Percentiles rank a stretch among this genome's conserved stretches.
Conservation (phyloP, 345 rosid species). For the Brassica rapa region DNA sequence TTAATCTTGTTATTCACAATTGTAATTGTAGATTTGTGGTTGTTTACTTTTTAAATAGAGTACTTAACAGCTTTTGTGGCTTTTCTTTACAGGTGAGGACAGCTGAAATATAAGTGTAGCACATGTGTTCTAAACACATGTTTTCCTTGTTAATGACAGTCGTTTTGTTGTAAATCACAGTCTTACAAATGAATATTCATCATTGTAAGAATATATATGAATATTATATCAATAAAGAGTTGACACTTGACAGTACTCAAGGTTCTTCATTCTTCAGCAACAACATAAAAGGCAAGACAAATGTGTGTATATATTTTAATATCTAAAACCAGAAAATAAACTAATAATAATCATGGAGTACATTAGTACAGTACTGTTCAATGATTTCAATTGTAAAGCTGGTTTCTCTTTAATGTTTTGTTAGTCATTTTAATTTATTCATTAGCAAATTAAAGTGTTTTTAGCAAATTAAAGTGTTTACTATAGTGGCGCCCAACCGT, state of each 20-base stretch:
- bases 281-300: background rate
- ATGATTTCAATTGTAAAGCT: background rate
- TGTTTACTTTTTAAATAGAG: background rate
- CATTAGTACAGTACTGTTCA: conserved; percentile 1
- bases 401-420: conserved; percentile 1
- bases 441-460: background rate
- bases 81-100: background rate
- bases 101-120: background rate
- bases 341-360: background rate
- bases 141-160: conserved; percentile 4
- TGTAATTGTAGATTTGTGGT: background rate
- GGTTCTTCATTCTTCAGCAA: background rate
- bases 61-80: background rate
- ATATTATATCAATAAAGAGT: background rate
- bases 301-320: conserved; percentile 11
- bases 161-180: background rate
- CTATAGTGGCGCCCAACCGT: conserved; percentile 21
- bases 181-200: conserved; percentile 8
- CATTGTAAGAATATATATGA: background rate
- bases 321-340: background rate
- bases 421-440: background rate
- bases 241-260: conserved; percentile 17
- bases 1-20: background rate
- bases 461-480: background rate
- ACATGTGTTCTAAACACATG: background rate